Base-by-base conservation (phyloP, 2,329 filamentous ascomycete genomes). In the Rhinocladiella mackenziei region DNA sequence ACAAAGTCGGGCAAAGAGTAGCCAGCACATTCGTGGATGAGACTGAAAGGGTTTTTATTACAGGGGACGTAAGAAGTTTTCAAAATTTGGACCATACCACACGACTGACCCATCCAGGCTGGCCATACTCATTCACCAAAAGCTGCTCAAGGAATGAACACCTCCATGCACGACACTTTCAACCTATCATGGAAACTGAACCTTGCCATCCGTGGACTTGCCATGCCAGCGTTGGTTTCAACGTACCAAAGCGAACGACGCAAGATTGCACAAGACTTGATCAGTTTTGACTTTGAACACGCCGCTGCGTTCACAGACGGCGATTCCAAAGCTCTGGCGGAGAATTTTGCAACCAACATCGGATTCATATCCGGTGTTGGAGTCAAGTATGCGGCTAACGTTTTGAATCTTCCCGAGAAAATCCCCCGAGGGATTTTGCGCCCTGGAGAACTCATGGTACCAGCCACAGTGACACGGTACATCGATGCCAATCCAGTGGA, bases 401-500 rank as follows among this genome's bases (percentile, higher is more conserved):
- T 75, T 4, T 75, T 84, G 57, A 87, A 84, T 55, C 60, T 67
- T 67, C 18, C 76, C 72, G 69, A 73, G 34, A 35, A 23, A 18
- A 15, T 8, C 25, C 17, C 31, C 10, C 7, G 8, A 33, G 61
- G 66, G 28, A 36, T 47, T 45, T 57, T 75, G 0, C 63, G 57
- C 18, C 63, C 68, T 0, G 69, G 69, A 1, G 56, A 60, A 4
- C 58, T 78, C 15, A 69, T 85, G 18, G 75, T 80, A 2, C 84
- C 84, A 2, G 81, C 81, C 29, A 84, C 79, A 63, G 83, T 83
- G 13, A 84, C 82, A 0, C 76, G 85, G 19, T 88, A 83, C 59
- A 76, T 88, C 39, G 85, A 89, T 63, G 81, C 84, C 3, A 89
- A 89, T 56, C 84, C 84, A 0, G 78, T 89, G 30, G 81, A 89